Conservation (phyloP, 2,329 filamentous ascomycete genomes). For the Trichoderma breve region DNA sequence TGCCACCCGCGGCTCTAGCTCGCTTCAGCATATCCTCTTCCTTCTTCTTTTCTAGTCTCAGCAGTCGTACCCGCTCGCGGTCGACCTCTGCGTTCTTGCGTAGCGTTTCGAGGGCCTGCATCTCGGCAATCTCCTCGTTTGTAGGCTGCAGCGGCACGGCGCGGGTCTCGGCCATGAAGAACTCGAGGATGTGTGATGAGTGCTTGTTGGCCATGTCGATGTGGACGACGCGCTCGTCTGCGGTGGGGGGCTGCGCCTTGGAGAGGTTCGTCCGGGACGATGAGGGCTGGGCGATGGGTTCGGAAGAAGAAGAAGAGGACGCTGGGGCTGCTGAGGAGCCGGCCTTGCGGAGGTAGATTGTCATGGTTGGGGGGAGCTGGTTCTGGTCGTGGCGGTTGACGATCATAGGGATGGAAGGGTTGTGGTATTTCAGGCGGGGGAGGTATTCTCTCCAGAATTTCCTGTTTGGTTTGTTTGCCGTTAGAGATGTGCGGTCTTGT, state of each 20-base stretch:
- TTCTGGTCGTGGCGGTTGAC: conserved; percentile 66
- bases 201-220: conserved; percentile 64
- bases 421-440: conserved; percentile 89
- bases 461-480: conserved; percentile 43
- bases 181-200: conserved; percentile 60
- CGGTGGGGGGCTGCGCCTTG: conserved; percentile 47
- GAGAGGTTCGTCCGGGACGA: conserved; percentile 50
- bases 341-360: conserved; percentile 59
- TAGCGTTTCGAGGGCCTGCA: conserved; percentile 57
- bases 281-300: conserved; percentile 39
- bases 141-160: conserved; percentile 57
- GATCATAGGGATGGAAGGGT: conserved; percentile 79
- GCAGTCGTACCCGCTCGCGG: conserved; percentile 50
- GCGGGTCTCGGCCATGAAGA: conserved; percentile 61
- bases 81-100: conserved; percentile 52
- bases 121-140: conserved; percentile 56
- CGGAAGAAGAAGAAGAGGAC: conserved; percentile 24
- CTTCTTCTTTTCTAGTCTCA: conserved; percentile 56
- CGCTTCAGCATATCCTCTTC: conserved; percentile 54
- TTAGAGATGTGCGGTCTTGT: neutral
- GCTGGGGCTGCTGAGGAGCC: conserved; percentile 25
- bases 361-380: conserved; percentile 57
- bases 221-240: conserved; percentile 50
- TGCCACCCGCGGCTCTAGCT: conserved; percentile 40
- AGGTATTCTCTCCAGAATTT: conserved; percentile 87